Evolutionary conservation across 495 filamentous ascomycete genomes (phyloP).

Genomic region (Hypoxylon subgilvum): DNA sequence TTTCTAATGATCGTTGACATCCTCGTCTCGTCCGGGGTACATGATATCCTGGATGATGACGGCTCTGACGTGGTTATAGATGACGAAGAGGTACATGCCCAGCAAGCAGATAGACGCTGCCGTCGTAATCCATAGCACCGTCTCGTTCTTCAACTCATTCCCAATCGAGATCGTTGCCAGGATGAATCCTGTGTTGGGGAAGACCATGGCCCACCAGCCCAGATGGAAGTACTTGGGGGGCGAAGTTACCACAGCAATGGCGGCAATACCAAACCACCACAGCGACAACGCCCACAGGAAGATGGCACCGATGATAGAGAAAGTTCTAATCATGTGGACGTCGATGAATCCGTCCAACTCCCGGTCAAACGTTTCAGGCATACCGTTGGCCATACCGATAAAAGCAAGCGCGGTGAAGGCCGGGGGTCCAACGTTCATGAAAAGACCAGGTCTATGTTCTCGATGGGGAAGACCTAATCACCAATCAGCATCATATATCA

Average conservation of each 20-base stretch:
- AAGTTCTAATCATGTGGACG: slow-evolving; percentile 53
- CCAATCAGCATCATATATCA: slow-evolving; percentile 15
- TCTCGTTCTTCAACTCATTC: slow-evolving; percentile 46
- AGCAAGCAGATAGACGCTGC: slow-evolving; percentile 63
- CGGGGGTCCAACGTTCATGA: slow-evolving; percentile 73
- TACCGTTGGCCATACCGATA: slow-evolving; percentile 65
- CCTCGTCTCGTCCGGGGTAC: slow-evolving; percentile 70
- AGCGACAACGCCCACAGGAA: slow-evolving; percentile 74
- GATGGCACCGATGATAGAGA: slow-evolving; percentile 61
- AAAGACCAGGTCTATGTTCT: slow-evolving; percentile 66
- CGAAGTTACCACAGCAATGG: slow-evolving; percentile 57
- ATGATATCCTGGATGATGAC: slow-evolving; percentile 64
- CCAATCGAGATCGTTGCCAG: slow-evolving; percentile 57
- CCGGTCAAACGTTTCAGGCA: slow-evolving; percentile 45
- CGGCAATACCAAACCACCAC: slow-evolving; percentile 72
- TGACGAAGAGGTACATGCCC: slow-evolving; percentile 63
- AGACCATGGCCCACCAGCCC: slow-evolving; percentile 65
- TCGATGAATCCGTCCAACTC: slow-evolving; percentile 36
- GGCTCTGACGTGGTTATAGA: slow-evolving; percentile 59
- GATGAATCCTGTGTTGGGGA: slow-evolving; percentile 66
- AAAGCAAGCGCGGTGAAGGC: slow-evolving; percentile 73
- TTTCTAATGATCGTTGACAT: slow-evolving; percentile 46
- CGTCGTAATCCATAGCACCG: slow-evolving; percentile 53
- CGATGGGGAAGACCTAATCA: slow-evolving; percentile 52
- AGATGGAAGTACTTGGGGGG: slow-evolving; percentile 60